A percentile compares a stretch with the other conserved stretches of the same genome.
These are phyloP conservation scores for Backusella mclennaniae DNA, from an alignment of 192 early-diverging fungal species.

Conservation along the genomic window DNA sequence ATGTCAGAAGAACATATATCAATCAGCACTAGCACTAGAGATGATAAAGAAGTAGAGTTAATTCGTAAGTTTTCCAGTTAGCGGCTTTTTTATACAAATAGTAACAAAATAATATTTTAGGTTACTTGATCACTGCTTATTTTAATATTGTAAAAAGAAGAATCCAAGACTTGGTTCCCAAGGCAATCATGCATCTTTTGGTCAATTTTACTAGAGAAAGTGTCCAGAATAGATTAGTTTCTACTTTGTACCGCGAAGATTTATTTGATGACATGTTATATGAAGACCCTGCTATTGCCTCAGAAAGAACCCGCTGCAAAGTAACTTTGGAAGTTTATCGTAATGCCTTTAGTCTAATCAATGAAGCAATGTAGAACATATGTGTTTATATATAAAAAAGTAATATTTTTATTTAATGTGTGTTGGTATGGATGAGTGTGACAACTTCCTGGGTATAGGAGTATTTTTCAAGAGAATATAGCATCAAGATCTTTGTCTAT, in stretches of 20 bases:
- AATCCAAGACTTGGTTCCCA: conserved; percentile 73
- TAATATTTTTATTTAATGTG: not conserved
- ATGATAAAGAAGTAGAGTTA: conserved; percentile 72
- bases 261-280: conserved; percentile 64
- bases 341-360: conserved; percentile 66
- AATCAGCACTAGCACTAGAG: conserved; percentile 47
- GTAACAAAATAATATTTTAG: conserved; percentile 19
- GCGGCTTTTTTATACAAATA: not conserved
- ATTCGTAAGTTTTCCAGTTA: conserved; percentile 47
- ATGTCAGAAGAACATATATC: conserved; percentile 5
- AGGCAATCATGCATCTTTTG: conserved; percentile 77
- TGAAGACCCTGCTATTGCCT: conserved; percentile 65
- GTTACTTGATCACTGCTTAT: conserved; percentile 68
- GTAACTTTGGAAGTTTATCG: conserved; percentile 75
- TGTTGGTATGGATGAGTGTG: not conserved
- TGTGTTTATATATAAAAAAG: not conserved
- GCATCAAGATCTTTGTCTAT: not conserved
- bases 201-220: conserved; percentile 69
- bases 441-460: not conserved
- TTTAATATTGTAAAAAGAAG: conserved; percentile 75
- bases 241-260: conserved; percentile 66
- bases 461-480: not conserved
- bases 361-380: conserved; percentile 50
- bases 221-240: conserved; percentile 72
- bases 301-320: conserved; percentile 69